These are phyloP conservation scores for Septoria petroselini DNA, from an alignment of 2,329 filamentous ascomycete genomes.

Conservation along the genomic window DNA sequence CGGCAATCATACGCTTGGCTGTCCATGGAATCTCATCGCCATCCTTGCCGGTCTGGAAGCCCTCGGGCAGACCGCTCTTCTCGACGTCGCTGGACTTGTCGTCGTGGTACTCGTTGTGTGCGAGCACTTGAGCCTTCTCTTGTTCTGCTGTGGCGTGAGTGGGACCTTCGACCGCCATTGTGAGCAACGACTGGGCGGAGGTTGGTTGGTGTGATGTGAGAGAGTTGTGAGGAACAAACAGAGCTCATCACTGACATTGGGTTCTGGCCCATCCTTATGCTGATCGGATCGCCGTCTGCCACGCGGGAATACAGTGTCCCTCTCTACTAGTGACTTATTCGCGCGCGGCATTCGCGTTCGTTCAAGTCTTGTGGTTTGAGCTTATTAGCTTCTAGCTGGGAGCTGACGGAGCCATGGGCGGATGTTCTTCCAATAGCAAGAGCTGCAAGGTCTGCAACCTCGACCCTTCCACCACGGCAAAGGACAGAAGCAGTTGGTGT, in stretches of 20 bases:
- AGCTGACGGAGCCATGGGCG: constrained; percentile 4
- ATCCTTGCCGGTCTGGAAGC: constrained; percentile 18
- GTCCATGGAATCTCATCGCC: constrained; percentile 26
- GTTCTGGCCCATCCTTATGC: constrained; percentile 10
- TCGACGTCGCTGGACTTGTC: constrained; percentile 22
- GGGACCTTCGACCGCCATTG: constrained; percentile 8
- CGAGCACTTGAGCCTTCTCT: constrained; percentile 11
- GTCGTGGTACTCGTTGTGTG: constrained; percentile 10
- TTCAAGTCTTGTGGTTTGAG: constrained; percentile 1
- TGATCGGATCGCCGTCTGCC: constrained; percentile 16
- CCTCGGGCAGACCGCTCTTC: constrained; percentile 18
- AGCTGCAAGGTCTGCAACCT: background rate
- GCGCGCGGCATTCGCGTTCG: constrained; percentile 12
- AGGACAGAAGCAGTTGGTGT: constrained; percentile 17
- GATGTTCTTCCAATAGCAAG: constrained; percentile 6
- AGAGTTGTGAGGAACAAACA: constrained; percentile 6
- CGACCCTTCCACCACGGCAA: constrained; percentile 11
- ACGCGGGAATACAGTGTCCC: constrained; percentile 16
- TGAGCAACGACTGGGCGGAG: constrained; percentile 3
- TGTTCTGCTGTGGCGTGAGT: background rate
- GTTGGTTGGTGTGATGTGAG: background rate
- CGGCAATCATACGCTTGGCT: constrained; percentile 24
- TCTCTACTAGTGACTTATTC: constrained; percentile 4
- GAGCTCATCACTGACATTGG: constrained; percentile 7
- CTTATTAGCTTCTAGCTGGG: constrained; percentile 1